Percentiles rank a stretch among this genome's conserved stretches.
phyloP scores from a whole-genome alignment of 2,329 filamentous ascomycete genomes.

The Fusarium continuum region DNA sequence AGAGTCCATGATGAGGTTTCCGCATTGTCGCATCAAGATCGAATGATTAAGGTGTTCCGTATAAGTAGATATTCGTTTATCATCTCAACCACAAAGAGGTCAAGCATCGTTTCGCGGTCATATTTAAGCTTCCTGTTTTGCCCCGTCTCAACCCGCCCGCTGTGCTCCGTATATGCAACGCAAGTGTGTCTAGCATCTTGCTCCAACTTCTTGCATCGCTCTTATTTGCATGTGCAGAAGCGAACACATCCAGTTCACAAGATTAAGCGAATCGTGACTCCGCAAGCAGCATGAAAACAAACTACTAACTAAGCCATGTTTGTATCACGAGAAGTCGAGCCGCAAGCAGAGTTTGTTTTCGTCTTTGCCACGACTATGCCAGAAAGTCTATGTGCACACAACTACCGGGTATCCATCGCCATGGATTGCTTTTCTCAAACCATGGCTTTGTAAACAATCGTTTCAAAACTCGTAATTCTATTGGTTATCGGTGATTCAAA shows the following conservation, averaged over 20 bases:
- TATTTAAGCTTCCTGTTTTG: slow-evolving; percentile 18
- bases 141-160: slow-evolving; percentile 26
- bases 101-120: neutral
- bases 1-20: slow-evolving; percentile 20
- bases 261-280: slow-evolving; percentile 28
- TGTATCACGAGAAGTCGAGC: slow-evolving; percentile 13
- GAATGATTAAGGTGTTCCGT: slow-evolving; percentile 20
- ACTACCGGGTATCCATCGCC: slow-evolving; percentile 27
- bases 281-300: slow-evolving; percentile 26
- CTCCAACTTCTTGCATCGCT: slow-evolving; percentile 33
- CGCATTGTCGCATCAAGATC: slow-evolving; percentile 17
- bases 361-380: neutral
- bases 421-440: neutral
- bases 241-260: slow-evolving; percentile 4
- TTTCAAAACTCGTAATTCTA: slow-evolving; percentile 1
- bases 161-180: slow-evolving; percentile 10
- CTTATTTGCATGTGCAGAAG: slow-evolving; percentile 41
- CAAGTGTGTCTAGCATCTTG: slow-evolving; percentile 26
- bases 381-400: slow-evolving; percentile 17
- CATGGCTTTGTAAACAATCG: slow-evolving; percentile 33
- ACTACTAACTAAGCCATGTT: slow-evolving; percentile 7
- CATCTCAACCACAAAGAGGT: slow-evolving; percentile 5
- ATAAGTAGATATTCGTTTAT: slow-evolving; percentile 3
- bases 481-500: slow-evolving; percentile 21
- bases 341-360: slow-evolving; percentile 34